Evolutionary conservation across 2,329 filamentous ascomycete genomes (phyloP), one percentile per base, ranked within the genome.

Genomic region (Periconia macrospinosa): DNA sequence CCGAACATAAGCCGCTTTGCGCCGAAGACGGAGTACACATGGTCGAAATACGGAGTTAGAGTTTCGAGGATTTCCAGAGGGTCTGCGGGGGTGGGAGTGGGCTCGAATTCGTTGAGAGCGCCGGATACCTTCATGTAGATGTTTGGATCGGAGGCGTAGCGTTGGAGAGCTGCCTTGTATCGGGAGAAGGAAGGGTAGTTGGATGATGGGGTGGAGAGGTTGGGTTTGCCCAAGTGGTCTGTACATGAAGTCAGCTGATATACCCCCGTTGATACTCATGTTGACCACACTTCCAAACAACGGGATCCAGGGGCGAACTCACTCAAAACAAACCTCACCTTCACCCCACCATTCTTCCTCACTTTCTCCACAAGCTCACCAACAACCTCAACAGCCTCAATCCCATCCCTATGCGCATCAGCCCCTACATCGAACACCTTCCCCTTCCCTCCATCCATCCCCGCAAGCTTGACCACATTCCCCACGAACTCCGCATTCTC

Each of bases 121-220:
- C 93, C 93, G 0, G 89, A 93, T n/a, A 97, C 83, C 78, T 97
- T 96, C 83, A 97, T 90, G 77, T 89, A 95, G n/a, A 87, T 86
- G 47, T 79, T 82, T 46, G 79, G 76, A 69, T 83, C 84, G 54
- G 81, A 81, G 61, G 86, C 83, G 66, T 95, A 85, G 9, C 82
- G 79, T 63, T 83, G 83, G 67, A 96, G 85, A 56, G 85, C 81
- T 14, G 81, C 79, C 51, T 84, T 84, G 90, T 91, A 96, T 51
- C 83, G 82, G 71, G 89, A 92, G 45, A 20, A 81, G 71, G 23
- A 81, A 78, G 1, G 63, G 52, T 8, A 52, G 18, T 59, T 53
- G 51, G 43, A 60, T 35, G 73, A 78, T 57, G 58, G 60, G 45
- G 77, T 80, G 70, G 87, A 76, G 81, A 95, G 78, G 71, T 93